These are phyloP conservation scores for Trichoderma asperelloides DNA, from an alignment of 495 filamentous ascomycete species.

Conservation along the genomic window DNA sequence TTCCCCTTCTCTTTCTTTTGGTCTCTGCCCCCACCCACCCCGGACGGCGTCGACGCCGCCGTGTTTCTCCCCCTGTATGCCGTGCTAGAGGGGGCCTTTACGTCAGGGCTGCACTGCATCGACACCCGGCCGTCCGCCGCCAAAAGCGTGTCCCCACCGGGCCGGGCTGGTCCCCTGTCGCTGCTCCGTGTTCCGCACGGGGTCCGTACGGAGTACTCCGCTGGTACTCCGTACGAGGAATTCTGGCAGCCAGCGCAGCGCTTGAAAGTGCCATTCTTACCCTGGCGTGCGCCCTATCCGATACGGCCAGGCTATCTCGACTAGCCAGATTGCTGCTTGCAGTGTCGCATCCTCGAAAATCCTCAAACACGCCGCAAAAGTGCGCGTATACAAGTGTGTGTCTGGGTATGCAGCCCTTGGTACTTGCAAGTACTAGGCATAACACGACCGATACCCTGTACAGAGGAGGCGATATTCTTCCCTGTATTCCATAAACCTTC, in stretches of 20 bases:
- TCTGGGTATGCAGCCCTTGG: too few species aligned
- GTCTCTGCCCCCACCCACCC: neutral
- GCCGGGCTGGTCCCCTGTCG: neutral
- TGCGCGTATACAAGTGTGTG: too few species aligned
- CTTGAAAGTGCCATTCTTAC: neutral
- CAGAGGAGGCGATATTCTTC: too few species aligned
- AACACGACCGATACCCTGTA: too few species aligned
- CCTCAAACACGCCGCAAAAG: too few species aligned
- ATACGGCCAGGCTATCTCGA: neutral
- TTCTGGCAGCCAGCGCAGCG: neutral
- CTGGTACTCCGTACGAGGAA: neutral
- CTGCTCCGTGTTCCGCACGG: constrained; percentile 5
- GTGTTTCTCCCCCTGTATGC: neutral
- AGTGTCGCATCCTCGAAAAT: neutral
- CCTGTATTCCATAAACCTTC: too few species aligned
- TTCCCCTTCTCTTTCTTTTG: neutral
- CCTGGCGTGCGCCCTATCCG: neutral
- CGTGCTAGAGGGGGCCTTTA: neutral
- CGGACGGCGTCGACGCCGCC: neutral
- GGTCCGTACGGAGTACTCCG: neutral
- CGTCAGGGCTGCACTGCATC: constrained; percentile 6
- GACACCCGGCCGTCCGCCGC: constrained; percentile 2
- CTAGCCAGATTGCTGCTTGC: neutral
- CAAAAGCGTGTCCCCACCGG: neutral
- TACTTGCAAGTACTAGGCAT: too few species aligned